Evolutionary conservation across 257 asterid species (phyloP), one percentile per base, ranked within the genome.

Genomic region (Ehretia macrophylla): DNA sequence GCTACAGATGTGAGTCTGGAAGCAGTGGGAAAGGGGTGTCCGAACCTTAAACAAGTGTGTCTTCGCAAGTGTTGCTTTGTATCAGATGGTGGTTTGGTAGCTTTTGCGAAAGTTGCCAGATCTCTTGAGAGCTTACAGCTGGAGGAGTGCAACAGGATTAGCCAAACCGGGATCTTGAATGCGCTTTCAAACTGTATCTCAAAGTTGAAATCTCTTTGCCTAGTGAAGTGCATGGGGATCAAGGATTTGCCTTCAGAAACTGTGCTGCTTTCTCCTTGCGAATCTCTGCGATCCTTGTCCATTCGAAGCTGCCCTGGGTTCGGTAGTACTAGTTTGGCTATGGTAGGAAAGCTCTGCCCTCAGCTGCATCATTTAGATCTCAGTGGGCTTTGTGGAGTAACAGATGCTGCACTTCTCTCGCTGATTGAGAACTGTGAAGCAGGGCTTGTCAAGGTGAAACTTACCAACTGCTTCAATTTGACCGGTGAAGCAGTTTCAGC

Each of bases 111-210:
- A 71, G 77, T 81, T 20, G 79, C 84, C 8, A 67, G 63, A 62
- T 78, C 85, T 35, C 85, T 93, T 0, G 97, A 86, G 68, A 67
- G 82, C 75, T 70, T 89, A 63, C 90, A 73, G 20, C 70, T 93
- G 75, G 97, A 93, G 77, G 96, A 93, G 74, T 89, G 95, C 86
- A 68, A 89, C 61, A 72, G 85, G 72, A 81, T 93, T 69, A 83
- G 95, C 16, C 91, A 81, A 79, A 50, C 62, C 0, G 97, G 95
- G 17, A 72, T 89, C 56, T 62, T 89, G 8, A 75, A 70, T 14
- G 85, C 95, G 0, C 78, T 93, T 60, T 84, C 96, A 32, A 79
- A 77, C 78, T 76, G 81, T n/a, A 63, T 48, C 46, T 75, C 86
- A 5, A 89, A 80, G 62, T 35, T 93, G 63, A 93, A 80, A 74